Evolutionary conservation across 441 rosid genomes (phyloP).

Genomic region (Eugenia klotzschiana): DNA sequence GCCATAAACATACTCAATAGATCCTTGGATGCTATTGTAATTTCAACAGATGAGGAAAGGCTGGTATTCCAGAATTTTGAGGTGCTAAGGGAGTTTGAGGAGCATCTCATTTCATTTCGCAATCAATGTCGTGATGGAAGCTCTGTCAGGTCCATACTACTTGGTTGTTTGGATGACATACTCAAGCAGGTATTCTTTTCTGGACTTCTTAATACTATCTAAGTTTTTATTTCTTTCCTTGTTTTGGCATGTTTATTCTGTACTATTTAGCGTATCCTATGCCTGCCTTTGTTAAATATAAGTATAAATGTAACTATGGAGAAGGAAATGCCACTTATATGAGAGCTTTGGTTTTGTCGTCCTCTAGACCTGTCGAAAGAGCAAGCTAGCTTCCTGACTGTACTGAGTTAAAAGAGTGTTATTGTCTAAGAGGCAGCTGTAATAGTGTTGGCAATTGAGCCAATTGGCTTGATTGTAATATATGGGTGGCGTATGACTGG

Average conservation of each 20-base stretch:
- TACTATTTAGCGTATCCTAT: background rate
- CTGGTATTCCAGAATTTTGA: slow-evolving; percentile 42
- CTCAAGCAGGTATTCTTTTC: slow-evolving; percentile 41
- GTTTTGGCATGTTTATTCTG: background rate
- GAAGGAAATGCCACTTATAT: background rate
- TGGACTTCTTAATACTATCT: background rate
- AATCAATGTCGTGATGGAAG: slow-evolving; percentile 28
- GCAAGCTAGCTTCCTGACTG: background rate
- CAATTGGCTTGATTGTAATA: background rate
- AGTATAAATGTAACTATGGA: background rate
- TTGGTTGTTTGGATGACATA: slow-evolving; percentile 30
- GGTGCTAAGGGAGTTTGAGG: slow-evolving; percentile 48
- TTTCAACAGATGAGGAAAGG: slow-evolving; percentile 35
- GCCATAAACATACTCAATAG: slow-evolving; percentile 15
- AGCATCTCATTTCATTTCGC: slow-evolving; percentile 26
- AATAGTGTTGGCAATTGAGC: background rate
- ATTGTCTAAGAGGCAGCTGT: background rate
- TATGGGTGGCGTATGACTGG: background rate
- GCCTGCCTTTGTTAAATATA: background rate
- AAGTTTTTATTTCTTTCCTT: background rate
- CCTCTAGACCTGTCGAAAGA: background rate
- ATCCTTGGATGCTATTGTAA: slow-evolving; percentile 22
- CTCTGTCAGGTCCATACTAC: slow-evolving; percentile 30
- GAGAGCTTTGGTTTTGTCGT: background rate
- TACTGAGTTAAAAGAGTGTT: background rate